Percentiles rank a stretch among this genome's conserved stretches.
Evolutionary conservation across 805 yeast species (phyloP).

Genomic region (Ogataea minuta): DNA sequence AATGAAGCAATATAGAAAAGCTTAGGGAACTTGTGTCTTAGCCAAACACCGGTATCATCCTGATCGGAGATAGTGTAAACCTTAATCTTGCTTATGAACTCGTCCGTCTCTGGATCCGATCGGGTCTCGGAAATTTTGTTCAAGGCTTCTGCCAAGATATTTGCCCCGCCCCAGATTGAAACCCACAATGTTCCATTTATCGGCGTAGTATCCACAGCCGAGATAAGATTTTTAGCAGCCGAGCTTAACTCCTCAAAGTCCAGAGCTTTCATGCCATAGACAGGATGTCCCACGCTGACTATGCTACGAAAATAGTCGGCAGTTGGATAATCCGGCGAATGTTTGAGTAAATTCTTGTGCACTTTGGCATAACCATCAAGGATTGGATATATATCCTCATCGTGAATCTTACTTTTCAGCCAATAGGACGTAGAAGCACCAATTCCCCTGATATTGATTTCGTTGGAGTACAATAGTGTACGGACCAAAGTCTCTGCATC

Average conservation of each 20-base stretch:
- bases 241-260: conserved; percentile 16
- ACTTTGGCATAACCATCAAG: conserved; percentile 33
- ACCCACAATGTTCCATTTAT: conserved; percentile 23
- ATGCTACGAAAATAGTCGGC: conserved; percentile 28
- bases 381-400: conserved; percentile 33
- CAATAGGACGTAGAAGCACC: conserved; percentile 36
- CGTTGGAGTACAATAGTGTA: conserved; percentile 32
- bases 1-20: conserved; percentile 29
- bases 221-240: conserved; percentile 29
- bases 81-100: conserved; percentile 21
- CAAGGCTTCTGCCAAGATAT: conserved; percentile 33
- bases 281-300: conserved; percentile 25
- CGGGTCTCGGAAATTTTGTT: conserved; percentile 23
- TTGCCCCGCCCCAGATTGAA: conserved; percentile 34
- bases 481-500: conserved; percentile 34
- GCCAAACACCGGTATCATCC: conserved; percentile 35
- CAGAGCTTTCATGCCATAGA: conserved; percentile 28
- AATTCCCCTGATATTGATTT: conserved; percentile 29
- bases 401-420: conserved; percentile 32
- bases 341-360: conserved; percentile 25
- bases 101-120: conserved; percentile 13
- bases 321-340: conserved; percentile 29
- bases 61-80: conserved; percentile 35
- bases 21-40: conserved; percentile 28
- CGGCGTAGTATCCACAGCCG: conserved; percentile 22